Percentiles rank a stretch among this genome's conserved stretches.
phyloP scores from a whole-genome alignment of 2,329 filamentous ascomycete species.

The Helminthosporium solani region DNA sequence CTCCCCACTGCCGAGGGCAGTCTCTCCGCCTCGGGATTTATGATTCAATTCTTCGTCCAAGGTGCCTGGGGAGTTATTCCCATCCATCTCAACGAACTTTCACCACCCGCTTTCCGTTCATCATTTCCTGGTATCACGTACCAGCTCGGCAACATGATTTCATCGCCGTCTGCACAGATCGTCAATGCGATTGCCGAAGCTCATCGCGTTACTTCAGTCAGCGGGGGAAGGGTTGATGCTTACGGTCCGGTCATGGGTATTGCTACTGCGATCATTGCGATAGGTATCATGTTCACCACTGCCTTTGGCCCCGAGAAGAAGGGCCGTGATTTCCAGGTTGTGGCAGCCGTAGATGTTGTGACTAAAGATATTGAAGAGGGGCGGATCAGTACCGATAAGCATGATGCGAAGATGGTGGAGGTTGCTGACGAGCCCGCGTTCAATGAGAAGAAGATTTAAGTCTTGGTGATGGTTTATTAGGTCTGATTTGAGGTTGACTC shows the following conservation, averaged over 20 bases:
- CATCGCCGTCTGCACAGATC: slow-evolving; percentile 71
- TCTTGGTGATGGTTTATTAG: neutral
- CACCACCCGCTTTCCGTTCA: slow-evolving; percentile 68
- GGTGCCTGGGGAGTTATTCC: slow-evolving; percentile 50
- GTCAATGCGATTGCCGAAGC: slow-evolving; percentile 71
- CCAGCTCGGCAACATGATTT: slow-evolving; percentile 74
- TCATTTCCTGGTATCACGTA: slow-evolving; percentile 71
- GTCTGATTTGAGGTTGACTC: neutral
- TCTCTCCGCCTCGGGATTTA: slow-evolving; percentile 66
- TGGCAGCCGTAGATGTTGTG: slow-evolving; percentile 47
- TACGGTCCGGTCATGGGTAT: slow-evolving; percentile 76
- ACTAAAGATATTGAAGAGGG: slow-evolving; percentile 38
- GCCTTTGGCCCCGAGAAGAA: slow-evolving; percentile 73
- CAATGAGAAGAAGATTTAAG: neutral
- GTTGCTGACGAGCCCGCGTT: slow-evolving; percentile 4
- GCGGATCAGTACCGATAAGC: slow-evolving; percentile 30
- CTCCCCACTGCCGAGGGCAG: slow-evolving; percentile 60
- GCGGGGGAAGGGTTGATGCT: slow-evolving; percentile 62
- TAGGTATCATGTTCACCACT: slow-evolving; percentile 67
- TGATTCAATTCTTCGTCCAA: slow-evolving; percentile 60
- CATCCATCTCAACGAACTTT: slow-evolving; percentile 74
- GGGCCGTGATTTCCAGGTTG: slow-evolving; percentile 66
- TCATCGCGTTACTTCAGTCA: slow-evolving; percentile 50
- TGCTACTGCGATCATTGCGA: slow-evolving; percentile 72
- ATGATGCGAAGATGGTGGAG: slow-evolving; percentile 15